Evolutionary conservation across 2,329 filamentous ascomycete species (phyloP).

Genomic region (Pseudopyricularia cyperi): DNA sequence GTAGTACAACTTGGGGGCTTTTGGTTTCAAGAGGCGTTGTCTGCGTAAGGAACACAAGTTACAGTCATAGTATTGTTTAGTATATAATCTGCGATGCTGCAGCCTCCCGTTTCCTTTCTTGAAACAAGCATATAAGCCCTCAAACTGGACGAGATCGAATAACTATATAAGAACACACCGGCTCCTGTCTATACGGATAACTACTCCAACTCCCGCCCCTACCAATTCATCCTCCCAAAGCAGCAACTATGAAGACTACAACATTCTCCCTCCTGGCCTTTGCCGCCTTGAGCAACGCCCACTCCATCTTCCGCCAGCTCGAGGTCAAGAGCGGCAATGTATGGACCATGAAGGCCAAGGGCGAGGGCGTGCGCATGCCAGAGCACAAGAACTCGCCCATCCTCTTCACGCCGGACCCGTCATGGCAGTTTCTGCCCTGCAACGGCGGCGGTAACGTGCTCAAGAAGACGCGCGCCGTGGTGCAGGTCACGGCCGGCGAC

Average conservation of each 20-base stretch:
- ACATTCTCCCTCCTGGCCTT: neutral
- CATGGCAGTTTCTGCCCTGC: neutral
- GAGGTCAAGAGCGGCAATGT: slow-evolving; percentile 1
- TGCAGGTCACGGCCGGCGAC: slow-evolving; percentile 22
- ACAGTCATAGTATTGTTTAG: no score
- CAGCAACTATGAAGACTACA: neutral
- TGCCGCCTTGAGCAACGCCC: slow-evolving; percentile 9
- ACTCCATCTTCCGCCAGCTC: slow-evolving; percentile 27
- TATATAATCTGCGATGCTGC: no score
- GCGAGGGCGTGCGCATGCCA: slow-evolving; percentile 9
- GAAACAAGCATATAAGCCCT: no score
- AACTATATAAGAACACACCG: no score
- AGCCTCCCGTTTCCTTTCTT: no score
- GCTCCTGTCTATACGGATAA: no score
- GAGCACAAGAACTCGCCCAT: slow-evolving; percentile 6
- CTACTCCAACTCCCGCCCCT: no score
- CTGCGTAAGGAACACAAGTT: no score
- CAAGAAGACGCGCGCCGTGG: slow-evolving; percentile 13
- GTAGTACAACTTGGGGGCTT: no score
- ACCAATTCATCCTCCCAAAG: no score
- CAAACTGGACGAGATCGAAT: no score
- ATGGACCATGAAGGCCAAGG: neutral
- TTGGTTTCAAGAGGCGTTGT: no score
- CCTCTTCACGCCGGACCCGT: neutral
- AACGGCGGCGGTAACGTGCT: slow-evolving; percentile 13